Base-by-base conservation (phyloP, 768 basidiomycete species). In the Postia placenta region DNA sequence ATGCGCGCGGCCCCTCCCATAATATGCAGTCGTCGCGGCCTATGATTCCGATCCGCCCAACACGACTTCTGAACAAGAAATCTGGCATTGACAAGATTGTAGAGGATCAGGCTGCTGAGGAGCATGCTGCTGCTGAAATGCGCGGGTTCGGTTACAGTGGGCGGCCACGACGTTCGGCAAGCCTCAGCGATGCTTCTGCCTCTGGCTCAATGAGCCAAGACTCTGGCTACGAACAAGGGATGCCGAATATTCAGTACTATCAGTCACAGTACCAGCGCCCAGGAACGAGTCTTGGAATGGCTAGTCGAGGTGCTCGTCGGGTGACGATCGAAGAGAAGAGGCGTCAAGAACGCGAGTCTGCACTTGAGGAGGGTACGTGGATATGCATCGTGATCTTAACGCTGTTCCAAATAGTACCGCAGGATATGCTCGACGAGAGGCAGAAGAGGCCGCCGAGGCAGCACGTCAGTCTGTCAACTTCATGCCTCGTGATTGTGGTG, bases 81-180 rank as follows among this genome's bases (percentile, higher is more conserved):
- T 43, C 35, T 41, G 60, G 51, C 4, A 49, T 50, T 22, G 52
- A 54, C 26, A 52, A 46, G 42, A 54, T 56, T 33, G 41, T 51
- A 27, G 55, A 59, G 26, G 50, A 52, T 22, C 50, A 44, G 15
- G 9, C 46, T 44, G 51, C 42, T 33, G 56, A 56, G 37, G 56
- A 60, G 17, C 12, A 37, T 1, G 55, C 51, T 26, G 50, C 52
- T 50, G 28, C 62, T 60, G 51, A 58, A 54, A 59, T 58, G 55
- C 39, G 60, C 57, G 50, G 53, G 60, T 60, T 42, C 49, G 76
- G 78, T 49, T n/a, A 49, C 47, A 25, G 68, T 11, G 69, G 57
- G 50, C 71, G 85, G 30, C 78, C 83, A 42, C 72, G 87, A 49
- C 75, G 87, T 48, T 88, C 86, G n/a, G 83, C 84, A 14, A 87